Evolutionary conservation across 78 protist species (phyloP).

Genomic region (Polysphondylium violaceum): DNA sequence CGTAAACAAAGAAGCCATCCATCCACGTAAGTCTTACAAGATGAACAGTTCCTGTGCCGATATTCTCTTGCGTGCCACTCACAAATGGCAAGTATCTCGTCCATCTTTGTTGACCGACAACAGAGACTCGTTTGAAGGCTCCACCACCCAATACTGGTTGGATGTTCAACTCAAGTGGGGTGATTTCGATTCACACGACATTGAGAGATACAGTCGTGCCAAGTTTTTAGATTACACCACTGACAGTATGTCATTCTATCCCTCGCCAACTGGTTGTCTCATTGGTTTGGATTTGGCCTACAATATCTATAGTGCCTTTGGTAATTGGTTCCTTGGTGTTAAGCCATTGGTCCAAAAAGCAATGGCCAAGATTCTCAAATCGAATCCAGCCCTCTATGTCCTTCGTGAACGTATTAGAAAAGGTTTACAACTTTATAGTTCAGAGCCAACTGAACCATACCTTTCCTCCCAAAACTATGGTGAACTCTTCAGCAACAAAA

Average conservation of each 20-base stretch:
- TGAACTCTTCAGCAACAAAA: slow-evolving; percentile 98
- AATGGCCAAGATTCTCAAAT: slow-evolving; percentile 97
- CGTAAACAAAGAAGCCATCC: slow-evolving; percentile 99
- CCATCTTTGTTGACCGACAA: slow-evolving; percentile 97
- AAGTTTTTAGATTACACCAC: slow-evolving; percentile 99
- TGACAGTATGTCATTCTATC: slow-evolving; percentile 98
- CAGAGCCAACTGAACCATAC: slow-evolving; percentile 95
- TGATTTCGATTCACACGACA: slow-evolving; percentile 89
- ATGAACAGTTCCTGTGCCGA: slow-evolving; percentile 99
- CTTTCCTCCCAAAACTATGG: slow-evolving; percentile 96
- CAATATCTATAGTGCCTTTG: slow-evolving; percentile 96
- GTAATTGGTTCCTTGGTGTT: slow-evolving; percentile 99
- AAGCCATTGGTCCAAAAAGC: slow-evolving; percentile 96
- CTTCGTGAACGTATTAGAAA: slow-evolving; percentile 99
- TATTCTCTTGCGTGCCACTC: slow-evolving; percentile 96
- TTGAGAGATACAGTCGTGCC: slow-evolving; percentile 97
- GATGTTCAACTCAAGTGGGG: slow-evolving; percentile 99
- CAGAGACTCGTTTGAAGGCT: slow-evolving; percentile 93
- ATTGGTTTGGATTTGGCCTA: slow-evolving; percentile 99
- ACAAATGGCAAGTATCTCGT: slow-evolving; percentile 99
- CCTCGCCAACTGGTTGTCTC: slow-evolving; percentile 98
- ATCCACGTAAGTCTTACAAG: slow-evolving; percentile 99
- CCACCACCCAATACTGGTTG: slow-evolving; percentile 98
- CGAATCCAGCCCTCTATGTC: slow-evolving; percentile 98
- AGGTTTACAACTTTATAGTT: slow-evolving; percentile 98